A percentile compares a stretch with the other conserved stretches of the same genome.
Evolutionary conservation across 768 basidiomycete species (phyloP).

Genomic region (Suillus cothurnatus): DNA sequence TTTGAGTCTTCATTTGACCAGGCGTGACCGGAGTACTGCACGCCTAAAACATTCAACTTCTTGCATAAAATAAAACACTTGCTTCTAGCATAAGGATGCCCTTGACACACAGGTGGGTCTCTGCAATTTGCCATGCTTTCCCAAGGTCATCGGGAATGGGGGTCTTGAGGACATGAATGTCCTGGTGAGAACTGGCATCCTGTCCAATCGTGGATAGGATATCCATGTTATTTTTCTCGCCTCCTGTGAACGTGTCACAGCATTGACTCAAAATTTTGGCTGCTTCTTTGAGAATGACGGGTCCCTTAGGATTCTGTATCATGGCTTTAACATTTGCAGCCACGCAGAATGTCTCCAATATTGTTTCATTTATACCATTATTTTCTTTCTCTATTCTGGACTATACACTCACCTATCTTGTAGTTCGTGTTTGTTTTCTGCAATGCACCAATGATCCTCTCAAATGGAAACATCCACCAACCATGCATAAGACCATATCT

Average conservation of each 20-base stretch:
- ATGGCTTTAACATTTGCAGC: too few species aligned
- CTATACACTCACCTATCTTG: conserved; percentile 9
- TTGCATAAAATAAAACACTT: neutral
- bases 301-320: neutral
- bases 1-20: neutral
- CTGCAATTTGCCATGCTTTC: neutral
- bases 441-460: conserved; percentile 29
- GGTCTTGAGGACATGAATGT: neutral
- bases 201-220: neutral
- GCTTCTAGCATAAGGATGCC: neutral
- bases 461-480: conserved; percentile 39
- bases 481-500: conserved; percentile 36
- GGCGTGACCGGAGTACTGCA: neutral
- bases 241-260: neutral
- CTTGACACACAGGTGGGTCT: neutral
- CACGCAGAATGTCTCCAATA: neutral
- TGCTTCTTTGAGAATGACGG: neutral
- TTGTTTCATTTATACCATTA: neutral
- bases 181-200: neutral
- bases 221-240: neutral
- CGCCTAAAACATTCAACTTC: neutral
- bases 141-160: neutral
- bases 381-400: neutral
- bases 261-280: neutral
- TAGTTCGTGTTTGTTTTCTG: conserved; percentile 25